These are phyloP conservation scores for Puccinia coronata DNA, from an alignment of 1,284 basidiomycete genomes.

Conservation along the genomic window DNA sequence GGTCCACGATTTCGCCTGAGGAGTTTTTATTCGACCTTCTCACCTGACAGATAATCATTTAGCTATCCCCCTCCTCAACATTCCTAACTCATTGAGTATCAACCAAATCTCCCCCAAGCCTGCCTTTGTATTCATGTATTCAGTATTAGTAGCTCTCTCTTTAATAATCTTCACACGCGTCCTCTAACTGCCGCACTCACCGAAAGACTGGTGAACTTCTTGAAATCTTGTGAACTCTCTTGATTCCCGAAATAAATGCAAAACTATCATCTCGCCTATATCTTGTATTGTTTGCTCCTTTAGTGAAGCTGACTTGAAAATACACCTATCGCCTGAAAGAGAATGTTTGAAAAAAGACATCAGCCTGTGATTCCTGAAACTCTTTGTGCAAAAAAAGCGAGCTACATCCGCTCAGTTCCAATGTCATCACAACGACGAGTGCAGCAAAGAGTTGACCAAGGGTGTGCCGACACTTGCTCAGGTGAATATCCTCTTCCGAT, in stretches of 20 bases:
- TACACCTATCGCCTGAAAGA: too few relatives aligned
- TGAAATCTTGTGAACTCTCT: conserved; percentile 11
- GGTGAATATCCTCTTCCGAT: not conserved
- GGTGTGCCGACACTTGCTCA: not conserved
- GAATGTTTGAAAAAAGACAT: too few relatives aligned
- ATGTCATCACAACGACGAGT: not conserved
- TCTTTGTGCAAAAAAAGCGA: too few relatives aligned
- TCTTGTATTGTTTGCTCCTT: too few relatives aligned
- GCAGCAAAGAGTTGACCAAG: not conserved
- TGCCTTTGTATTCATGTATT: not conserved
- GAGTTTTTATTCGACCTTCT: conserved; percentile 25
- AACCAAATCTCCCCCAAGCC: not conserved
- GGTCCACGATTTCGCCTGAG: not conserved
- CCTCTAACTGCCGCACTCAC: not conserved
- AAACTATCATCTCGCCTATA: not conserved
- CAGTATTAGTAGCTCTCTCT: not conserved
- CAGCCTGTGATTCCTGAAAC: too few relatives aligned
- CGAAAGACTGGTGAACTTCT: not conserved
- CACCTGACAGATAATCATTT: not conserved
- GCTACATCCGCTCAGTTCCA: too few relatives aligned
- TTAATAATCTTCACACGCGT: not conserved
- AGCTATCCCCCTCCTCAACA: not conserved
- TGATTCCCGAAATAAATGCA: not conserved
- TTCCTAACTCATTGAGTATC: not conserved
- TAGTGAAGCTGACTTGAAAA: too few relatives aligned